Evolutionary conservation across 1,284 basidiomycete species (phyloP).

Genomic region (Mycosarcoma mackinlayi): DNA sequence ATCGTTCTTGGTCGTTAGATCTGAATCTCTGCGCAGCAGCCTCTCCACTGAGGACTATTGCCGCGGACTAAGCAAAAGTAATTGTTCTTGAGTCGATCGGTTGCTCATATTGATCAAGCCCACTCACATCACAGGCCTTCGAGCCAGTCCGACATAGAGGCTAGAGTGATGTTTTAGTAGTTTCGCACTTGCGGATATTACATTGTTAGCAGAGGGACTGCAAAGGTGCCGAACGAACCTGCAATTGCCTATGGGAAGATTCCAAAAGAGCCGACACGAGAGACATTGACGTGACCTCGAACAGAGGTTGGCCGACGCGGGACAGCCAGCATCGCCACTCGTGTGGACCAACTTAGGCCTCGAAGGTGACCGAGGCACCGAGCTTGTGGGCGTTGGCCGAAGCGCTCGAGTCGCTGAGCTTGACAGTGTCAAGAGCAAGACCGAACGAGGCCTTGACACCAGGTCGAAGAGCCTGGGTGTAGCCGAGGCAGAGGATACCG

Average conservation of each 20-base stretch:
- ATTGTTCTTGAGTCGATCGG: no score
- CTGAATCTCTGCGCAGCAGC: no score
- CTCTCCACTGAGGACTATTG: no score
- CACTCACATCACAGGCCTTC: not conserved
- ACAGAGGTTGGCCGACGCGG: no score
- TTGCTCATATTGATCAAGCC: no score
- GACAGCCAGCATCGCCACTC: no score
- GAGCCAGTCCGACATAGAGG: not conserved
- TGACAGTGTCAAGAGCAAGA: conserved; percentile 67
- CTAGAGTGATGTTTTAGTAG: conserved; percentile 5
- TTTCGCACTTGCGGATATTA: conserved; percentile 36
- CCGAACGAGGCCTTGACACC: conserved; percentile 95
- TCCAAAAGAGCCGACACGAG: conserved; percentile 10
- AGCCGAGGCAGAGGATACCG: conserved; percentile 65
- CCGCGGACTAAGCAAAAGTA: no score
- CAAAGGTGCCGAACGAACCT: not conserved
- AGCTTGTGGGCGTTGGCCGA: conserved; percentile 71
- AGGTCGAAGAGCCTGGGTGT: conserved; percentile 71
- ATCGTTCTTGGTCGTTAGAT: no score
- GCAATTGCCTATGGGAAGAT: not conserved
- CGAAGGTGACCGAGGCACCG: conserved; percentile 73
- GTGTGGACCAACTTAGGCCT: conserved; percentile 62
- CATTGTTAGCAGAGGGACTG: conserved; percentile 10
- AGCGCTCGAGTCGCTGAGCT: conserved; percentile 66
- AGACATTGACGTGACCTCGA: conserved; percentile 9